Evolutionary conservation across 805 yeast species (phyloP).

Genomic region (Kuraishia capsulata): DNA sequence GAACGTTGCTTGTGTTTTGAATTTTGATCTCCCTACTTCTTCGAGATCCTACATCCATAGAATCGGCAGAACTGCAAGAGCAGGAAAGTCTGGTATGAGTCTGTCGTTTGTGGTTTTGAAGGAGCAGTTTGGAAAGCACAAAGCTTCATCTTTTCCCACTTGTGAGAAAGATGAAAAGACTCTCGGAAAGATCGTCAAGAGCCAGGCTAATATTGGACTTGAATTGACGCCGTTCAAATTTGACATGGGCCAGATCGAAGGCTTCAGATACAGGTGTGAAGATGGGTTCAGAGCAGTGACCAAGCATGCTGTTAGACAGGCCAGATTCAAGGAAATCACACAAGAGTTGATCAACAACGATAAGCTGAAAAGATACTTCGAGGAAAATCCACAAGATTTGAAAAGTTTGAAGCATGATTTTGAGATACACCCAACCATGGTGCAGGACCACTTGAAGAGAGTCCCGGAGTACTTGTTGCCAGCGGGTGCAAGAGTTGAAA

Average conservation of each 20-base stretch:
- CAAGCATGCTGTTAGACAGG: conserved; percentile 81
- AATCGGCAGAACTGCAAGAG: conserved; percentile 96
- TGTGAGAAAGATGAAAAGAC: conserved; percentile 85
- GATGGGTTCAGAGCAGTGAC: conserved; percentile 97
- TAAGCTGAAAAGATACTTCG: conserved; percentile 87
- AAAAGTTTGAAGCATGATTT: conserved; percentile 85
- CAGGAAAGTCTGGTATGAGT: conserved; percentile 92
- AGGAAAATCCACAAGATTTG: conserved; percentile 94
- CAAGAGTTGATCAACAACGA: conserved; percentile 83
- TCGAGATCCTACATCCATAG: conserved; percentile 88
- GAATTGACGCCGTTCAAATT: conserved; percentile 83
- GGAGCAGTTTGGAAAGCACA: conserved; percentile 84
- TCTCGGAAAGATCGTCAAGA: conserved; percentile 62
- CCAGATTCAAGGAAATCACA: conserved; percentile 82
- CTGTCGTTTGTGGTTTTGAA: conserved; percentile 82
- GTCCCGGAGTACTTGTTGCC: conserved; percentile 92
- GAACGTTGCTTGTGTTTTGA: conserved; percentile 93
- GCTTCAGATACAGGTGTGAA: conserved; percentile 92
- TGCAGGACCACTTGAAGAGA: conserved; percentile 78
- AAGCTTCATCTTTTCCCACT: conserved; percentile 58
- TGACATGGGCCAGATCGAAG: conserved; percentile 86
- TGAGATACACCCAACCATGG: conserved; percentile 73
- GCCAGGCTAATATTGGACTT: conserved; percentile 65
- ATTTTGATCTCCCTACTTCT: conserved; percentile 87
- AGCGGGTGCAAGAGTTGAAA: conserved; percentile 53